These are phyloP conservation scores for Chaetomium sp. DNA, from an alignment of 2,329 filamentous ascomycete genomes.

Conservation along the genomic window DNA sequence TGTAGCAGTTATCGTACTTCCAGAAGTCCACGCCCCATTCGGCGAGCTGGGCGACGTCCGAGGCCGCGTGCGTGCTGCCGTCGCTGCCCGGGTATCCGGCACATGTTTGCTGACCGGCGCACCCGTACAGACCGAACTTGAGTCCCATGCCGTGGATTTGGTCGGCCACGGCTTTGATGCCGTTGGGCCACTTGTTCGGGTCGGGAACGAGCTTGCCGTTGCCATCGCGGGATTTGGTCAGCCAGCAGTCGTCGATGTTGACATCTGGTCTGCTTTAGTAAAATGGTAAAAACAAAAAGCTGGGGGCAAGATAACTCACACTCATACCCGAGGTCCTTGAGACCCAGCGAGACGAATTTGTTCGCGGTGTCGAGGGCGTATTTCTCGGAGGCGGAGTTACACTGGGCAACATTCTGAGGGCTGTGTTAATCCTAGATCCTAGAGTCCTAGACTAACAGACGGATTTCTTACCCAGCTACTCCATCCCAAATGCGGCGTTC, in stretches of 20 bases:
- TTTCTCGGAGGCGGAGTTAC: conserved; percentile 13
- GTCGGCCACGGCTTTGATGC: conserved; percentile 16
- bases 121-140: conserved; percentile 20
- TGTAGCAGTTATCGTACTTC: conserved; percentile 23
- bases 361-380: conserved; percentile 15
- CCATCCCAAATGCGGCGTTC: conserved; percentile 17
- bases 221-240: conserved; percentile 6
- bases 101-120: conserved; percentile 20
- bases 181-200: conserved; percentile 18
- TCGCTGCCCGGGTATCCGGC: conserved; percentile 17
- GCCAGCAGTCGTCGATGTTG: conserved; percentile 23
- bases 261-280: conserved; percentile 5
- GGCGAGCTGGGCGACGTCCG: conserved; percentile 13
- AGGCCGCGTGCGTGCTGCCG: conserved; percentile 8
- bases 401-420: conserved; percentile 16
- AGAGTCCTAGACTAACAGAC: neutral
- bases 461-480: conserved; percentile 13
- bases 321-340: conserved; percentile 20
- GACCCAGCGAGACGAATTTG: conserved; percentile 15
- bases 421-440: neutral
- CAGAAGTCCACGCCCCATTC: conserved; percentile 20
- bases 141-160: conserved; percentile 19
- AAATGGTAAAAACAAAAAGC: neutral
- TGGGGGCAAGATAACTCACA: neutral
- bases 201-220: conserved; percentile 17